Percentiles rank a stretch among this genome's conserved stretches.
phyloP scores from a whole-genome alignment of 2,329 filamentous ascomycete genomes.

The Calonectria pauciramosa region DNA sequence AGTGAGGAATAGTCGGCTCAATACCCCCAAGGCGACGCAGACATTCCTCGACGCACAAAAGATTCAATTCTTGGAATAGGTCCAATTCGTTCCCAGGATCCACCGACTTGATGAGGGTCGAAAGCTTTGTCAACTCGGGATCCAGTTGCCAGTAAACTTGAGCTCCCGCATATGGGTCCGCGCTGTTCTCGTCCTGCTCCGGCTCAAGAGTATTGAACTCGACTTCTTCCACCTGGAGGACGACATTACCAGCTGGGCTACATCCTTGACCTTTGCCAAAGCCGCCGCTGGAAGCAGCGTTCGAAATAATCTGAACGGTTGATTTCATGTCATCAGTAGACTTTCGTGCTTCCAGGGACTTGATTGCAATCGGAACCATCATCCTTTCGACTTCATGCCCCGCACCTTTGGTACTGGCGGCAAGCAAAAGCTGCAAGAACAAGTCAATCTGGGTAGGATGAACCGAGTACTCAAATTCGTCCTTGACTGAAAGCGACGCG shows the following conservation, averaged over 20 bases:
- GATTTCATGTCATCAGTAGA: conserved; percentile 11
- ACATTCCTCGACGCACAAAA: conserved; percentile 19
- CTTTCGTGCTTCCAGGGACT: conserved; percentile 16
- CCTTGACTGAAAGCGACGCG: neutral
- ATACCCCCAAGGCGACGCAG: conserved; percentile 5
- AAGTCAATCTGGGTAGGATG: conserved; percentile 28
- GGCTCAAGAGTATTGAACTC: conserved; percentile 19
- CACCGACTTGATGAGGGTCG: conserved; percentile 8
- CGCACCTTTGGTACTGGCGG: conserved; percentile 15
- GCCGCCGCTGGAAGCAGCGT: neutral
- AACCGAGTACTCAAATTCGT: conserved; percentile 23
- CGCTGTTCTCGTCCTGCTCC: neutral
- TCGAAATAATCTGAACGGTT: neutral
- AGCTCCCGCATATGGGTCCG: conserved; percentile 23
- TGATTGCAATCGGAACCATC: conserved; percentile 22
- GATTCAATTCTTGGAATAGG: conserved; percentile 15
- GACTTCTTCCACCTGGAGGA: conserved; percentile 14
- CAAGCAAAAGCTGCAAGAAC: conserved; percentile 22
- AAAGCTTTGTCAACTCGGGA: conserved; percentile 18
- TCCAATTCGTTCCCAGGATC: conserved; percentile 15
- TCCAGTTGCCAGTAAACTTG: conserved; percentile 24
- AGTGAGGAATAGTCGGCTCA: neutral
- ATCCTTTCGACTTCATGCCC: conserved; percentile 15
- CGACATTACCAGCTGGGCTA: neutral
- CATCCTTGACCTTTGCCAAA: neutral